Evolutionary conservation across 2,329 filamentous ascomycete species (phyloP).

Genomic region (Fusarium hainanense): DNA sequence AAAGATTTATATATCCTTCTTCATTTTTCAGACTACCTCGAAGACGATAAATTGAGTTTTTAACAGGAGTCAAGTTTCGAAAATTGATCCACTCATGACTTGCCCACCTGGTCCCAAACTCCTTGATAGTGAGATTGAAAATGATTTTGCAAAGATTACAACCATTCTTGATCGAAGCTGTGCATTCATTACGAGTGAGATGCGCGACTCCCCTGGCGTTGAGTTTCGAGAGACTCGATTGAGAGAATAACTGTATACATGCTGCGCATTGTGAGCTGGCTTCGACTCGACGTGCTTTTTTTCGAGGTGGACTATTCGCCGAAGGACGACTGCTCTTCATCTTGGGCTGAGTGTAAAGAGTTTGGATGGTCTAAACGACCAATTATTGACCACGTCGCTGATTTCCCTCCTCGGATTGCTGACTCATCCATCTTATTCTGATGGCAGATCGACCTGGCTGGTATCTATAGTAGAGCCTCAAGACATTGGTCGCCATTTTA

Average conservation of each 20-base stretch:
- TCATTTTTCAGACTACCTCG: fast-evolving
- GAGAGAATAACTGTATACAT: background rate
- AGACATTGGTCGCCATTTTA: too few relatives aligned
- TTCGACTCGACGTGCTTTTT: background rate
- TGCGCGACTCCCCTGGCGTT: background rate
- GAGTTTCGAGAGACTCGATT: fast-evolving
- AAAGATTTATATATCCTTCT: fast-evolving
- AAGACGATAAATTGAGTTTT: too few relatives aligned
- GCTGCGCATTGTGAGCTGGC: background rate
- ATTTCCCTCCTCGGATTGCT: too few relatives aligned
- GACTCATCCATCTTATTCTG: too few relatives aligned
- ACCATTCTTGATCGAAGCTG: fast-evolving
- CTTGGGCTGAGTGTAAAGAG: too few relatives aligned
- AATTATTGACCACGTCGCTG: too few relatives aligned
- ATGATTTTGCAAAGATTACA: background rate
- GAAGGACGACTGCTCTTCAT: too few relatives aligned
- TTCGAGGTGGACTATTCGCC: fast-evolving
- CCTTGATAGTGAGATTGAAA: fast-evolving
- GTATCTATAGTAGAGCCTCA: too few relatives aligned
- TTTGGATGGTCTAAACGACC: too few relatives aligned
- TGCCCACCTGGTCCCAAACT: background rate
- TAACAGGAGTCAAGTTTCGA: fast-evolving
- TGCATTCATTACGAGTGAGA: fast-evolving
- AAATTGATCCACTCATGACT: fast-evolving
- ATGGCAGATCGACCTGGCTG: too few relatives aligned